These are phyloP conservation scores for Xerophyta viscosa DNA, from an alignment of 106 monocot genomes.

Conservation along the genomic window DNA sequence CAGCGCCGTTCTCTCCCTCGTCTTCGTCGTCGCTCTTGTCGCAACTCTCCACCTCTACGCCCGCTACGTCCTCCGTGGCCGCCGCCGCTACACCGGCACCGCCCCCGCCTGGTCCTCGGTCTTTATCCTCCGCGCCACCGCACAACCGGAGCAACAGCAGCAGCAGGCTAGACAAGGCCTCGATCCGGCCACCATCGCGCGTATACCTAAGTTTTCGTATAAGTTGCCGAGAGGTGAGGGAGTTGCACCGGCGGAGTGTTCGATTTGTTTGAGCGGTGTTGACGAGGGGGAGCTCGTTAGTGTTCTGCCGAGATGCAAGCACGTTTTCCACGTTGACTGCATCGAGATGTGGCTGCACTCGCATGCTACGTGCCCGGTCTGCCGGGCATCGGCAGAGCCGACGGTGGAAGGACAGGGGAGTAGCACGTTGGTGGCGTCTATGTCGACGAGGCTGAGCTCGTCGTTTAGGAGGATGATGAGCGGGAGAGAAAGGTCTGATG, in stretches of 20 bases:
- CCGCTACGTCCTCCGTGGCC: constrained; percentile 9
- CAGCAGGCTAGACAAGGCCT: constrained; percentile 5
- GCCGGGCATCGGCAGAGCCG: constrained; percentile 19
- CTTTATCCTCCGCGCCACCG: neutral
- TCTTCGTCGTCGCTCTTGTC: constrained; percentile 10
- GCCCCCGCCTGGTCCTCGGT: neutral
- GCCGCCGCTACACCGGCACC: neutral
- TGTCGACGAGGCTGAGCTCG: constrained; percentile 21
- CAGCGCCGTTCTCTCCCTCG: neutral
- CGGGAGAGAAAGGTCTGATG: constrained; percentile 10
- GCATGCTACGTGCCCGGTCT: constrained; percentile 45
- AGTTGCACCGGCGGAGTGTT: constrained; percentile 11
- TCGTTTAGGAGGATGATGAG: constrained; percentile 27
- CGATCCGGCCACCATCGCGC: constrained; percentile 5
- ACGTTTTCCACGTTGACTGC: constrained; percentile 43
- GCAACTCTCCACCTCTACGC: constrained; percentile 20
- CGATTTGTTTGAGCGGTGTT: constrained; percentile 27
- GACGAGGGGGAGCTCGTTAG: constrained; percentile 42
- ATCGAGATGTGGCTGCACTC: constrained; percentile 52
- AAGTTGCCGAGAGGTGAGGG: neutral
- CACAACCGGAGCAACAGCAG: neutral
- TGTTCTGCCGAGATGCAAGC: constrained; percentile 30
- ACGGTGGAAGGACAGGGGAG: neutral
- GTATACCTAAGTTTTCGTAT: constrained; percentile 22
- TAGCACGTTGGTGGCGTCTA: neutral